Conservation (phyloP, 768 basidiomycete species). For the Termitomyces sp. region DNA sequence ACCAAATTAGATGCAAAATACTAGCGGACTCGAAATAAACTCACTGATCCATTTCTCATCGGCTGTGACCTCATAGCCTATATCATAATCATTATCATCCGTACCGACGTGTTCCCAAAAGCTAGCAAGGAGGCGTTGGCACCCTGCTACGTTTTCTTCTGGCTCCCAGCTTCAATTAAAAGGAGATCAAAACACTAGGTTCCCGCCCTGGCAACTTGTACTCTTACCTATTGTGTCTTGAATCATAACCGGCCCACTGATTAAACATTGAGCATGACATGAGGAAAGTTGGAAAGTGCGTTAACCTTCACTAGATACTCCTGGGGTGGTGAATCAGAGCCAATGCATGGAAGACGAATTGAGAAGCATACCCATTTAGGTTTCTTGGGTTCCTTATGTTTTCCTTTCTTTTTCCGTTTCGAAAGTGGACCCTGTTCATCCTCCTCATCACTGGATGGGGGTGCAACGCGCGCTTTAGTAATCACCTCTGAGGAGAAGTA, state of each 20-base stretch:
- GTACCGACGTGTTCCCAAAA: constrained; percentile 61
- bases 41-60: constrained; percentile 54
- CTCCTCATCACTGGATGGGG: constrained; percentile 13
- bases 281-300: background rate
- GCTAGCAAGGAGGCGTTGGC: constrained; percentile 51
- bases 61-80: constrained; percentile 41
- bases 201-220: background rate
- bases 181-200: background rate
- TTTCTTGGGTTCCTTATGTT: constrained; percentile 17
- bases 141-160: constrained; percentile 47
- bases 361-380: constrained; percentile 45
- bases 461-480: constrained; percentile 46
- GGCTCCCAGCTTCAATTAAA: constrained; percentile 60
- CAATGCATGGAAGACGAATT: background rate
- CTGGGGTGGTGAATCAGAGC: constrained; percentile 24
- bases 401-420: constrained; percentile 16
- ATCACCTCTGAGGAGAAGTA: constrained; percentile 46
- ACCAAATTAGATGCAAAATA: background rate
- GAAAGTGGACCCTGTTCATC: constrained; percentile 1
- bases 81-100: constrained; percentile 49
- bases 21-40: constrained; percentile 11
- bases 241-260: constrained; percentile 65
- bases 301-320: constrained; percentile 67
- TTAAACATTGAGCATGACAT: constrained; percentile 2
- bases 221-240: constrained; percentile 49